Conservation (phyloP, 306 rosid species). For the Fragaria nilgerrensis region DNA sequence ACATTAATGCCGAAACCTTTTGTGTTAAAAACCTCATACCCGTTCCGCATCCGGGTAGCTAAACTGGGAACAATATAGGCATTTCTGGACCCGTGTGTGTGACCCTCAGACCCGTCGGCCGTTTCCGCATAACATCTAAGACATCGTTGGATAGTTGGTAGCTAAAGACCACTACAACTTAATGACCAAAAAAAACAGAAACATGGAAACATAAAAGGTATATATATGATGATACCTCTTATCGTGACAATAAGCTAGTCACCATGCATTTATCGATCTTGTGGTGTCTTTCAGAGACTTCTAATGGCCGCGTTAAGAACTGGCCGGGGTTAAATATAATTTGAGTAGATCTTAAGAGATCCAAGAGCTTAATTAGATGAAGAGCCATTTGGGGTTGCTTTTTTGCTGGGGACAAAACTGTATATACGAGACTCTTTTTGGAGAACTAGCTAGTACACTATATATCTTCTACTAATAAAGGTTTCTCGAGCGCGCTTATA, state of each 20-base stretch:
- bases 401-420: neutral
- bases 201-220: neutral
- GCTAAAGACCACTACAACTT: too few relatives aligned
- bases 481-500: neutral
- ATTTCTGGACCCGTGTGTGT: too few relatives aligned
- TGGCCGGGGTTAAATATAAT: neutral
- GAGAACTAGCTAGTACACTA: too few relatives aligned
- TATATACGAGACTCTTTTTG: neutral
- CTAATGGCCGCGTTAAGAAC: neutral
- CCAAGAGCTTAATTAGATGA: neutral
- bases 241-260: neutral
- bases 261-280: neutral
- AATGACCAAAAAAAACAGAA: neutral
- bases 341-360: neutral
- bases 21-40: too few relatives aligned
- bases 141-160: too few relatives aligned
- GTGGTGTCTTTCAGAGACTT: conserved; percentile 1
- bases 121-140: too few relatives aligned
- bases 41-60: too few relatives aligned
- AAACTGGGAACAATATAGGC: too few relatives aligned
- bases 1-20: too few relatives aligned
- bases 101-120: too few relatives aligned
- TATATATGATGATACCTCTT: neutral
- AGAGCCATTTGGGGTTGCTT: neutral
- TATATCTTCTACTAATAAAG: neutral